Evolutionary conservation across 2,329 filamentous ascomycete genomes (phyloP).

Genomic region (Verticillium albo-atrum): DNA sequence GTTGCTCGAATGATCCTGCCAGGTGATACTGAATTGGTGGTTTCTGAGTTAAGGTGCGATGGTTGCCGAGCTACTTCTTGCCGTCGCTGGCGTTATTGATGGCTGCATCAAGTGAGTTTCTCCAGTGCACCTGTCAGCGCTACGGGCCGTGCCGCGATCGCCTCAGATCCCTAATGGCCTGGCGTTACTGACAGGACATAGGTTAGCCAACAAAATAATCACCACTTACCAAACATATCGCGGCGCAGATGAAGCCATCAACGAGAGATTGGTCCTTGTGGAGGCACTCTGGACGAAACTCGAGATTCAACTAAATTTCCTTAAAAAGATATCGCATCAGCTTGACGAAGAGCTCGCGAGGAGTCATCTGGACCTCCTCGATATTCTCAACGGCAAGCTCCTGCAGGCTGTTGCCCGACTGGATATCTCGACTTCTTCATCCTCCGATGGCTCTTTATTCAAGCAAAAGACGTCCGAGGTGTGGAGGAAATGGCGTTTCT

Average conservation of each 20-base stretch:
- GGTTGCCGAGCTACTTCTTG: neutral
- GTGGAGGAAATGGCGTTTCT: conserved; percentile 3
- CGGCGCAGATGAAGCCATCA: neutral
- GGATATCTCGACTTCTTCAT: conserved; percentile 3
- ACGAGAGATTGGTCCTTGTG: neutral
- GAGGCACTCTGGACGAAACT: neutral
- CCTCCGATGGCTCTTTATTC: neutral
- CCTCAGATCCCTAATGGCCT: neutral
- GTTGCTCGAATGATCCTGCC: no score
- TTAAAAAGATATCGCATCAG: neutral
- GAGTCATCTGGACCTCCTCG: conserved; percentile 12
- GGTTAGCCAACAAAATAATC: neutral
- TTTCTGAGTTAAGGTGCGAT: neutral
- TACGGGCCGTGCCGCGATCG: neutral
- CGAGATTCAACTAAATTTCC: neutral
- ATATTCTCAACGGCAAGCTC: conserved; percentile 10
- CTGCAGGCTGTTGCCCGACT: neutral
- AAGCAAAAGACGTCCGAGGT: conserved; percentile 2
- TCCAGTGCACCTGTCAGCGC: neutral
- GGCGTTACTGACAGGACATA: neutral
- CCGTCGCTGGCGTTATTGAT: conserved; percentile 5
- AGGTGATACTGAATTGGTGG: no score
- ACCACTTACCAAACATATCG: neutral
- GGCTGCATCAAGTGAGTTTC: conserved; percentile 4
- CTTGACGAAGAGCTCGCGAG: conserved; percentile 12